phyloP scores from a whole-genome alignment of 2,329 filamentous ascomycete species.

The Colletotrichum sublineola region DNA sequence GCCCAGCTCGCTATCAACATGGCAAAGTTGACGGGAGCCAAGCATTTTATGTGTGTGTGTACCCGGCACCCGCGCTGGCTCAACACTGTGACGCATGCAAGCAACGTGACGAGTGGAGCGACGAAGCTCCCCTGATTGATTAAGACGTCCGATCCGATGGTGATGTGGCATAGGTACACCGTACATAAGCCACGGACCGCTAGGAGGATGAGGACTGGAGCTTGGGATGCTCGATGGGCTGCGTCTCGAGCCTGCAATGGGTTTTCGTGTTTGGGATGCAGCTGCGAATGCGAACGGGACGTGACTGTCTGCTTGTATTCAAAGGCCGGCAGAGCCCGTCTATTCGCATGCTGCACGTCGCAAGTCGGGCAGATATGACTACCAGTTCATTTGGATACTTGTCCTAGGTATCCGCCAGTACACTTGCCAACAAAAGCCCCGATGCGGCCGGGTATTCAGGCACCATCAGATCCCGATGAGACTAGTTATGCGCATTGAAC shows the following conservation, averaged over 20 bases:
- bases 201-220: slow-evolving; percentile 10
- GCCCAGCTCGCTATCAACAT: not conserved
- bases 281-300: slow-evolving; percentile 34
- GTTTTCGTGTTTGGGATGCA: slow-evolving; percentile 34
- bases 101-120: slow-evolving; percentile 24
- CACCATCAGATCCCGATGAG: slow-evolving; percentile 30
- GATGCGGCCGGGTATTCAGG: slow-evolving; percentile 24
- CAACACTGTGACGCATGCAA: slow-evolving; percentile 8
- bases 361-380: slow-evolving; percentile 12
- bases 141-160: slow-evolving; percentile 21
- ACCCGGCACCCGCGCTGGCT: slow-evolving; percentile 12
- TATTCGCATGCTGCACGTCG: slow-evolving; percentile 25
- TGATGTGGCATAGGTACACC: slow-evolving; percentile 1
- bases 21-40: slow-evolving; percentile 22
- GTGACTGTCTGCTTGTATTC: not conserved
- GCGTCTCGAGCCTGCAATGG: slow-evolving; percentile 18
- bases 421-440: slow-evolving; percentile 15
- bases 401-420: not conserved
- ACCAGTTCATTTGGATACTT: slow-evolving; percentile 15
- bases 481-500: slow-evolving; percentile 37
- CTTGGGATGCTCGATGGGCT: slow-evolving; percentile 36
- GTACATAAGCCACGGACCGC: slow-evolving; percentile 1
- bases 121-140: slow-evolving; percentile 29
- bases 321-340: slow-evolving; percentile 8
- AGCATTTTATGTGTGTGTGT: slow-evolving; percentile 14